Percentiles rank a stretch among this genome's conserved stretches.
Evolutionary conservation across 2,329 filamentous ascomycete species (phyloP).

Genomic region (Fusarium newnesense): DNA sequence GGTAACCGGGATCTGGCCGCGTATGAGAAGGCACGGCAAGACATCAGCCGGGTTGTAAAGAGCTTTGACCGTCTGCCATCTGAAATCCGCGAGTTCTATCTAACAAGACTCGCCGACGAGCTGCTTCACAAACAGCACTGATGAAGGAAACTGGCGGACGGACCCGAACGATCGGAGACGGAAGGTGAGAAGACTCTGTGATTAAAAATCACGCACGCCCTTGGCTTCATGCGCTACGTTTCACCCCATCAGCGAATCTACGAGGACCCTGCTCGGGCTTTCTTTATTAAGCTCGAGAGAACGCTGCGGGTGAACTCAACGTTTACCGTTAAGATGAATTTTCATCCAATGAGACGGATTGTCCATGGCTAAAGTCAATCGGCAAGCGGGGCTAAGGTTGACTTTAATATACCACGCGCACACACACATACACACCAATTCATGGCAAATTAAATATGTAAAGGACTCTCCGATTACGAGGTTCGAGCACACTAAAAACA

Average conservation of each 20-base stretch:
- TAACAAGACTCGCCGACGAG: constrained; percentile 77
- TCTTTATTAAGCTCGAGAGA: background rate
- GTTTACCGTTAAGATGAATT: background rate
- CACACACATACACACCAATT: background rate
- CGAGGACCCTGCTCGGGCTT: constrained; percentile 4
- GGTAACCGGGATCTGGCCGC: constrained; percentile 86
- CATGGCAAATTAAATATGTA: constrained; percentile 3
- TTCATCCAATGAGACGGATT: background rate
- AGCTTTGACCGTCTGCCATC: constrained; percentile 72
- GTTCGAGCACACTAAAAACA: constrained; percentile 15
- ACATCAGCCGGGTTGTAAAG: constrained; percentile 73
- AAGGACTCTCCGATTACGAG: constrained; percentile 1
- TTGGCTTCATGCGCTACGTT: constrained; percentile 3
- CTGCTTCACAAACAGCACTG: constrained; percentile 51
- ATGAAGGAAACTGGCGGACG: background rate
- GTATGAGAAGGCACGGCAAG: constrained; percentile 82
- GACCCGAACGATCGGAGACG: background rate
- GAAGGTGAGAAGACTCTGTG: constrained; percentile 2
- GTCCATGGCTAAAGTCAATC: constrained; percentile 12
- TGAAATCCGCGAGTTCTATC: constrained; percentile 78
- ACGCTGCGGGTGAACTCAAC: background rate
- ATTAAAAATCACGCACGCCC: background rate
- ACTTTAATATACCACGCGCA: background rate
- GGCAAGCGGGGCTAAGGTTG: constrained; percentile 1
- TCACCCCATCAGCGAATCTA: background rate